These are phyloP conservation scores for Azolla pinnata DNA, from an alignment of 75 land plant species.

Conservation along the genomic window DNA sequence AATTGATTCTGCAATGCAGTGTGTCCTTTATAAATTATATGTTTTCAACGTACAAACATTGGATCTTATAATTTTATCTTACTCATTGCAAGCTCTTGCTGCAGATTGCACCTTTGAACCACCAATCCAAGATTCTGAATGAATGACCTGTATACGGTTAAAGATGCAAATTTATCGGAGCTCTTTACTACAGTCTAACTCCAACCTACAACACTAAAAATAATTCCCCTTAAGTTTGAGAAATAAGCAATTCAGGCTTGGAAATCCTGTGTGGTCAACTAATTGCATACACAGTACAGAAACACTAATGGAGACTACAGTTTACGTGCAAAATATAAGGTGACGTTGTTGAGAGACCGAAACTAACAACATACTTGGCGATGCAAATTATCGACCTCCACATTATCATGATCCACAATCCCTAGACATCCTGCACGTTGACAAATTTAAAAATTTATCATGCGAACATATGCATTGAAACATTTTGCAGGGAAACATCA, in stretches of 20 bases:
- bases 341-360: too few relatives aligned
- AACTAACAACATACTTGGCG: constrained; percentile 79
- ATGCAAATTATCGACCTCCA: constrained; percentile 89
- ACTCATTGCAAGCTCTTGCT: constrained; percentile 81
- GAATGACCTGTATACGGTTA: constrained; percentile 54
- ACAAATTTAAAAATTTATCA: constrained; percentile 1
- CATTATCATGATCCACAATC: constrained; percentile 78
- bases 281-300: too few relatives aligned
- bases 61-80: background rate
- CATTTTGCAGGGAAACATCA: background rate
- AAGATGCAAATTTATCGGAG: background rate
- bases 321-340: too few relatives aligned
- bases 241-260: too few relatives aligned
- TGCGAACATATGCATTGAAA: background rate
- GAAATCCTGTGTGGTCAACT: too few relatives aligned
- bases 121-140: constrained; percentile 78
- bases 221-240: too few relatives aligned
- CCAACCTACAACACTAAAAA: too few relatives aligned
- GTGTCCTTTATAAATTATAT: background rate
- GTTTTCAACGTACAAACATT: background rate
- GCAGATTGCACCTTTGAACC: constrained; percentile 80
- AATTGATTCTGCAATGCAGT: constrained; percentile 81
- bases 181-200: too few relatives aligned
- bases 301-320: too few relatives aligned
- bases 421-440: constrained; percentile 77